phyloP scores from a whole-genome alignment of 2,329 filamentous ascomycete genomes.

The Didymella exigua region DNA sequence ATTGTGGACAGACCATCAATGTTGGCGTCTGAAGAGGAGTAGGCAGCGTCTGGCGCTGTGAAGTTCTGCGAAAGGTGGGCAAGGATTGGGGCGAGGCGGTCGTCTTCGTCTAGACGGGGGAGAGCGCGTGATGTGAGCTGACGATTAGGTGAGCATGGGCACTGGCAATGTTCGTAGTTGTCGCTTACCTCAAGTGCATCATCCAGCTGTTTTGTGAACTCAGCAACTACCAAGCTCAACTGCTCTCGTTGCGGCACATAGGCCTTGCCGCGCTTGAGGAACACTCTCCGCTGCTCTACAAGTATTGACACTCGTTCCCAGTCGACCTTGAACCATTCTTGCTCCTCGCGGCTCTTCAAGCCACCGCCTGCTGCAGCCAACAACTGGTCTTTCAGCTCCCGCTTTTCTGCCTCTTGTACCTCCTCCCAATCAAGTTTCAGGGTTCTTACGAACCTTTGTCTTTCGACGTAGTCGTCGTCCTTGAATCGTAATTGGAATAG shows the following conservation, averaged over 20 bases:
- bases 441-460: conserved; percentile 74
- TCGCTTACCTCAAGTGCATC: conserved; percentile 75
- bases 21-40: conserved; percentile 71
- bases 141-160: conserved; percentile 4
- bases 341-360: conserved; percentile 68
- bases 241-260: conserved; percentile 90
- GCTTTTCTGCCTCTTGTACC: conserved; percentile 80
- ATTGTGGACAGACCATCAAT: conserved; percentile 76
- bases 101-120: conserved; percentile 93
- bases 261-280: conserved; percentile 80
- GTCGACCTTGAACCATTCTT: conserved; percentile 94
- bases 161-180: background rate
- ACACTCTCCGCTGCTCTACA: conserved; percentile 77
- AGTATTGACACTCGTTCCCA: conserved; percentile 93
- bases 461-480: conserved; percentile 75
- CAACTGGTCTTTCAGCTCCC: conserved; percentile 66
- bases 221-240: conserved; percentile 83
- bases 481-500: conserved; percentile 84
- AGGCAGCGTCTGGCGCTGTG: conserved; percentile 84
- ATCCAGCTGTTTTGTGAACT: conserved; percentile 81
- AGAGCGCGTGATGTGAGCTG: conserved; percentile 88
- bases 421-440: conserved; percentile 85
- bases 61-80: conserved; percentile 94
- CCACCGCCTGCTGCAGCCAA: conserved; percentile 55
- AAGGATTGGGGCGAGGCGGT: conserved; percentile 78